Base-by-base conservation (phyloP, 2,329 filamentous ascomycete genomes). In the Sporothrix humicola region DNA sequence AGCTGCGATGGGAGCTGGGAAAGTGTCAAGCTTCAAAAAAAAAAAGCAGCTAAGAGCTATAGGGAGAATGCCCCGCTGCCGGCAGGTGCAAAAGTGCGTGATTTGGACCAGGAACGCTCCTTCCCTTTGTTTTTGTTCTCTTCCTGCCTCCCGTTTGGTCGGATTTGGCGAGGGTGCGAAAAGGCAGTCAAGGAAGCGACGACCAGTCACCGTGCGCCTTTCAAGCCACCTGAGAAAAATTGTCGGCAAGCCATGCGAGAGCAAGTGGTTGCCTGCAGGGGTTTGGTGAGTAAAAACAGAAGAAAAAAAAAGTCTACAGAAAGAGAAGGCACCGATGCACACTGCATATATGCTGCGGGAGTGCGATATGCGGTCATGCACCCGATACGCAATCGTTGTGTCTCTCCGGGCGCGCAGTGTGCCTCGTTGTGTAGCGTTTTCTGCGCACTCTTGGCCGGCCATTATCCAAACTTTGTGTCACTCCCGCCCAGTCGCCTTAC, bases 351-450 rank as follows among this genome's bases (percentile, higher is more conserved):
- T 54, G 52, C 3, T n/a, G 20, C 23, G 59, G 9, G n/a, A 10
- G n/a, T 42, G 20, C 59, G 42, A 66, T 66, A 48, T 23, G 20
- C 61, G 42, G 20, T 6, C 7, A 66, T 48, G 61, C 42, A 48
- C 42, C 61, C 42, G 42, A 46, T 48, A 65, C 61, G 61, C 61
- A 65, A 44, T 44, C 58, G 31, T 23, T 56, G 54, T 12, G 26
- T 37, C 31, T 37, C 58, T 42, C 58, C 58, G 58, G 59, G 17
- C 20, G 31, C 42, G 13, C 23, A 37, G 23, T 44, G 61, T 65
- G 42, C 61, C 15, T 46, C 17, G 37, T 23, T 46, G 59, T n/a
- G n/a, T 48, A 1, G 42, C 15, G 20, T 26, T 66, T 48, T 66
- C 26, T 15, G 42, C 5, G 9, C 61, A 58, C 54, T 13, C 6